Evolutionary conservation across 176 grass and related monocot genomes (phyloP).

Genomic region (Aegilops umbellulata): DNA sequence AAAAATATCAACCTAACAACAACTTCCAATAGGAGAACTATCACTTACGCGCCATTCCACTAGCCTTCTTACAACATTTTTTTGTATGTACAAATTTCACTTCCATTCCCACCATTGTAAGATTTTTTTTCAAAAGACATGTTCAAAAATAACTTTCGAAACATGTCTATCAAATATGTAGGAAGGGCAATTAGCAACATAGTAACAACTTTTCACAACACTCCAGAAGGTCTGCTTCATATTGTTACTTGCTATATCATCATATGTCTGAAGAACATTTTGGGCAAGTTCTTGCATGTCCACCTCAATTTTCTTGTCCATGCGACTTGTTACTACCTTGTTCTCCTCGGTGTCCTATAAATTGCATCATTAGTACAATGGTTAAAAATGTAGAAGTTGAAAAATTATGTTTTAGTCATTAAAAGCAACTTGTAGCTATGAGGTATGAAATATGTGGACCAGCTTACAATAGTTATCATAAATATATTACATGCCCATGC

Average conservation of each 20-base stretch:
- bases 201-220: slow-evolving; percentile 51
- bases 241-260: not conserved
- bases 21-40: not conserved
- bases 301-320: slow-evolving; percentile 23
- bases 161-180: slow-evolving; percentile 34
- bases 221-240: slow-evolving; percentile 49
- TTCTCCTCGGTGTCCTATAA: slow-evolving; percentile 10
- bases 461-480: not conserved
- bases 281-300: slow-evolving; percentile 45
- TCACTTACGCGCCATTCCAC: not conserved
- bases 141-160: slow-evolving; percentile 44
- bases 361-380: not conserved
- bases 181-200: slow-evolving; percentile 34
- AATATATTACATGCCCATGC: not conserved
- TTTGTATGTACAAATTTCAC: slow-evolving; percentile 2
- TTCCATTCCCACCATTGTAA: not conserved
- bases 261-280: slow-evolving; percentile 13
- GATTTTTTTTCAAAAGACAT: slow-evolving; percentile 3
- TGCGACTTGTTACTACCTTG: not conserved
- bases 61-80: no score
- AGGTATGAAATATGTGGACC: not conserved
- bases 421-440: not conserved
- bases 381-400: not conserved
- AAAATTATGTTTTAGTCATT: not conserved
- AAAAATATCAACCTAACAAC: not conserved